Conservation (phyloP, 805 yeast species). For the Cyberlindnera maclurae region DNA sequence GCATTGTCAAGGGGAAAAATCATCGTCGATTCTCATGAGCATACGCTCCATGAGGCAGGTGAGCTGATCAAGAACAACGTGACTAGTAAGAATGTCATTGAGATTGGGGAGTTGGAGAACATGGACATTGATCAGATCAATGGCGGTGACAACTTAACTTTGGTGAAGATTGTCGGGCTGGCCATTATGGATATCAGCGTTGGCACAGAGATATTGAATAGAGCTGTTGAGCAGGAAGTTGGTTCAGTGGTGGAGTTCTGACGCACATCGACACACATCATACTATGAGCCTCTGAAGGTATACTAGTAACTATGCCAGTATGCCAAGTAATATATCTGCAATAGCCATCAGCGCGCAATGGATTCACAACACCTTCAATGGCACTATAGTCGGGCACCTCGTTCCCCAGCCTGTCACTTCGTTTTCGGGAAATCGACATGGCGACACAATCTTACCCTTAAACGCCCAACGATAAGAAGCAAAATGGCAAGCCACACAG, state of each 20-base stretch:
- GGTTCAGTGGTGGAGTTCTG: constrained; percentile 25
- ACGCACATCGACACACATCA: no score
- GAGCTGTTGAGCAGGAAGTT: constrained; percentile 20
- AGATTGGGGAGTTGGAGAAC: constrained; percentile 35
- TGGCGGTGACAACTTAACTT: constrained; percentile 28
- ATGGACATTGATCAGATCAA: constrained; percentile 3
- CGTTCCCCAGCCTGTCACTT: no score
- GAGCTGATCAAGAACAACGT: constrained; percentile 47
- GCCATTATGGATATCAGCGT: constrained; percentile 58
- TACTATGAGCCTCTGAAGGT: no score
- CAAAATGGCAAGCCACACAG: neutral
- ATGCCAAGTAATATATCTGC: no score
- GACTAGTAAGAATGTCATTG: constrained; percentile 33
- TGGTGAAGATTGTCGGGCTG: constrained; percentile 54
- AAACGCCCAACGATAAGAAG: no score
- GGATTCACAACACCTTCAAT: no score
- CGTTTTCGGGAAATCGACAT: no score
- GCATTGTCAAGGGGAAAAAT: constrained; percentile 33
- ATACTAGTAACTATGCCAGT: no score
- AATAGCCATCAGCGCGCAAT: no score
- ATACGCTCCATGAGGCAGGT: constrained; percentile 55
- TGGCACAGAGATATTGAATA: constrained; percentile 35
- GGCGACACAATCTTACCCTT: no score
- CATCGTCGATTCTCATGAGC: constrained; percentile 54
- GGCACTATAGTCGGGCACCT: no score